Base-by-base conservation (phyloP, 2,329 filamentous ascomycete genomes). In the Dactylellina drechsleri region DNA sequence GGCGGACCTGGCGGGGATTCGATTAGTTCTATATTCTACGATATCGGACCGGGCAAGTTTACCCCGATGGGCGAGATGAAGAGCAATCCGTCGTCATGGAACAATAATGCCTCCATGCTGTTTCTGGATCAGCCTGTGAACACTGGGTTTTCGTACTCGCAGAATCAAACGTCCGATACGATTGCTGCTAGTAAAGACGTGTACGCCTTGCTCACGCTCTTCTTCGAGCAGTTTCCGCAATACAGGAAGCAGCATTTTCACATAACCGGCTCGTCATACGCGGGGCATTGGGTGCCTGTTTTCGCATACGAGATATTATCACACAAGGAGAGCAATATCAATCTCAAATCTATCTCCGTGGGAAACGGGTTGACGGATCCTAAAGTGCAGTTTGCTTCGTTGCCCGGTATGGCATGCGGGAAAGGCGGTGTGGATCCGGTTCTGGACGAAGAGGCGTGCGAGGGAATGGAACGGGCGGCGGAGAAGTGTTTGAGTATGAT, bases 111-210 rank as follows among this genome's bases (percentile, higher is more conserved):
- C 77, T 97, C 93, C 52, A 93, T 99, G 81, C 97, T 99, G 84
- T 99, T 98, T 91, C 89, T 99, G 77, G 95, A 99, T 83, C 95
- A 99, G 85, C 95, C 95, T 73, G 93, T 99, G 85, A 98, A 98
- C 80, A 93, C 97, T 75, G 95, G 95, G 79, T 99, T 92, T 86
- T 98, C 95, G 8, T 98, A 99, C 87, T 93, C 92, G 78, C 89
- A 91, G 81, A 85, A 86, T 78, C 86, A 90, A 26, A 94, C 98
- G 80, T 93, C 89, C 85, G 93, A 95, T 87, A 98, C 94, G 18
- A 88, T 96, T 76, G 94, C 94, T 78, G 95, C 95, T 58, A 92
- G 92, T 85, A 98, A 98, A 88, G 95, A 98, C 80, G 89, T 99
- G 79, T 98, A 98, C 81, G 95, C 95, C 79, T 90, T 99, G 76